These are phyloP conservation scores for Syncephalastrum contaminatum DNA, from an alignment of 371 early-diverging fungal genomes.

Conservation along the genomic window DNA sequence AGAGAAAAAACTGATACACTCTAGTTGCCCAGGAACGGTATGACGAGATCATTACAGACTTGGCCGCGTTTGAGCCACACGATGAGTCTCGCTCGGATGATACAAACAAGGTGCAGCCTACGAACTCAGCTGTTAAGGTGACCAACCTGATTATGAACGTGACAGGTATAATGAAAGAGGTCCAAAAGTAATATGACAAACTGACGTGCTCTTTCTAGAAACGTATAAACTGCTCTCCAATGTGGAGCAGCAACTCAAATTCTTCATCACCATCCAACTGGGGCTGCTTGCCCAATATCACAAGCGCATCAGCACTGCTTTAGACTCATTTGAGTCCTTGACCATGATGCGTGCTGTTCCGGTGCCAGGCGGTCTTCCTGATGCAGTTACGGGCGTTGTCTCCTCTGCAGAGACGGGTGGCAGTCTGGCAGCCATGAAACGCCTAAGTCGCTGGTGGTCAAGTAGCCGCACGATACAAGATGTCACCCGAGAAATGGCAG, in stretches of 20 bases:
- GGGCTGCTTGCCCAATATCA: constrained; percentile 50
- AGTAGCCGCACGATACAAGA: constrained; percentile 42
- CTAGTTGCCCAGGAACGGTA: constrained; percentile 62
- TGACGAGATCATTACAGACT: constrained; percentile 58
- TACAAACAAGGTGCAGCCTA: constrained; percentile 18
- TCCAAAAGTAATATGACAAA: too few species aligned
- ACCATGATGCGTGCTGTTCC: constrained; percentile 49
- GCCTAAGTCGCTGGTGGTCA: constrained; percentile 55
- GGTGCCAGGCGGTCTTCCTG: constrained; percentile 52
- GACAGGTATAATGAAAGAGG: constrained; percentile 43
- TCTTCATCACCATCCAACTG: constrained; percentile 56
- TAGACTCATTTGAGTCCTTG: constrained; percentile 54
- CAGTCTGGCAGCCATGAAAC: constrained; percentile 35
- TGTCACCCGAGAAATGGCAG: constrained; percentile 51
- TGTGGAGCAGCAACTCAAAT: constrained; percentile 40
- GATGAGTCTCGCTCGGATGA: constrained; percentile 28
- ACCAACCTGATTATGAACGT: constrained; percentile 60
- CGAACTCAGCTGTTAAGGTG: constrained; percentile 57
- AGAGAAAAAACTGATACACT: not conserved
- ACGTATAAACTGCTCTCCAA: constrained; percentile 41
- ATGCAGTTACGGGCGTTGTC: constrained; percentile 48
- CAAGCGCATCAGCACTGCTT: constrained; percentile 39
- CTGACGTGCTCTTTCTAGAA: constrained; percentile 17
- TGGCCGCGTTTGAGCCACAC: constrained; percentile 62
- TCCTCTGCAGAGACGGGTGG: constrained; percentile 35